Conservation (phyloP, 805 yeast genomes). For the Candida ascalaphidarum region DNA sequence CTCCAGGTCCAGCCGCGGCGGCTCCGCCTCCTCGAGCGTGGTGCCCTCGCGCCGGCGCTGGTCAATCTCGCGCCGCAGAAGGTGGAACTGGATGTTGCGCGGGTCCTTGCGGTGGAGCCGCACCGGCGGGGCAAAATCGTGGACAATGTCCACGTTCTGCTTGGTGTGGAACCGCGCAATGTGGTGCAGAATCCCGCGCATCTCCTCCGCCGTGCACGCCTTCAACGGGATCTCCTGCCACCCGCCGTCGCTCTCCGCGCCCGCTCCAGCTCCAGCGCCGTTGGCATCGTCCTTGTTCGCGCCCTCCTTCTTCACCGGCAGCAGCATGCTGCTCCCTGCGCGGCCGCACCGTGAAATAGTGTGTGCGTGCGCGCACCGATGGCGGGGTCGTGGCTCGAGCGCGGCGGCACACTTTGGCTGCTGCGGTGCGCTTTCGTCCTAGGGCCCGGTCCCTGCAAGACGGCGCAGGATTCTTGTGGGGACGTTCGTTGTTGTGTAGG, state of each 20-base stretch:
- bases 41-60: slow-evolving; percentile 35
- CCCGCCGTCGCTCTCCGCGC: background rate
- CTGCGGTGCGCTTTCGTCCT: no score
- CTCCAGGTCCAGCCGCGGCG: slow-evolving; percentile 29
- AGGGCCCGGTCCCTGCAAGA: no score
- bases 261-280: background rate
- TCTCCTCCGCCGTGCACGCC: slow-evolving; percentile 64
- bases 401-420: no score
- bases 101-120: slow-evolving; percentile 93
- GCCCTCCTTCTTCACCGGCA: no score
- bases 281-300: no score
- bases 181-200: slow-evolving; percentile 69
- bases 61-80: slow-evolving; percentile 70
- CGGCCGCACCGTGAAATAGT: no score
- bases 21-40: slow-evolving; percentile 17
- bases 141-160: slow-evolving; percentile 60
- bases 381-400: no score
- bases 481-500: no score
- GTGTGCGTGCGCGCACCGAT: no score
- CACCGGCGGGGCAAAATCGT: slow-evolving; percentile 72
- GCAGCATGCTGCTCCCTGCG: no score
- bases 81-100: slow-evolving; percentile 77
- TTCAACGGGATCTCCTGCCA: slow-evolving; percentile 54
- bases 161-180: slow-evolving; percentile 73
- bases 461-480: no score